These are phyloP conservation scores for Botrytis cinerea DNA, from an alignment of 2,329 filamentous ascomycete genomes.

Conservation along the genomic window DNA sequence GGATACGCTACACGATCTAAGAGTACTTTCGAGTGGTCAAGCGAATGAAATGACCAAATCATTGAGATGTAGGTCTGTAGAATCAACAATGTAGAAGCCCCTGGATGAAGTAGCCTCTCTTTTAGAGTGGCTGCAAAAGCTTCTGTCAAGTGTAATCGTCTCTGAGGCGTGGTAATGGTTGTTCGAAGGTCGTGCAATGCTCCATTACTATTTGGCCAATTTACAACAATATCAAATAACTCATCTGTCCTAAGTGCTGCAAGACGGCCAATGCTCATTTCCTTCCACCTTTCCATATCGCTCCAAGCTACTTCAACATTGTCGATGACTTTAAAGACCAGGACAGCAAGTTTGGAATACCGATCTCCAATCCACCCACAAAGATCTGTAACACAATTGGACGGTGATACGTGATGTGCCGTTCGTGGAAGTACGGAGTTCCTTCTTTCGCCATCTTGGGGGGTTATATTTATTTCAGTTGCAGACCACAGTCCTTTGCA, in stretches of 20 bases:
- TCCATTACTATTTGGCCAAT: constrained; percentile 71
- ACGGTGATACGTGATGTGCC: constrained; percentile 45
- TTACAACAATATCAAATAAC: constrained; percentile 76
- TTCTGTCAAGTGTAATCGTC: constrained; percentile 69
- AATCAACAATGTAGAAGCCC: constrained; percentile 74
- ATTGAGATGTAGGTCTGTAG: constrained; percentile 77
- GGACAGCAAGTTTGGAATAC: constrained; percentile 64
- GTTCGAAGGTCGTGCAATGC: constrained; percentile 74
- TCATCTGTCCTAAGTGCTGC: constrained; percentile 69
- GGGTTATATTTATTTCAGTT: constrained; percentile 12
- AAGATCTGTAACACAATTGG: constrained; percentile 60
- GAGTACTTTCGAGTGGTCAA: constrained; percentile 77
- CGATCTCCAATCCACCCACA: constrained; percentile 68
- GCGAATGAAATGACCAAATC: constrained; percentile 72
- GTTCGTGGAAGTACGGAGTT: constrained; percentile 39
- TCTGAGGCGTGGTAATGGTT: constrained; percentile 66
- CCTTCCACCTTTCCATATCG: constrained; percentile 69
- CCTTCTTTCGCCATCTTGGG: constrained; percentile 9
- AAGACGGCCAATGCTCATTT: constrained; percentile 67
- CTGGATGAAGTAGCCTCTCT: constrained; percentile 70
- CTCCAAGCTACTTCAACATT: constrained; percentile 48
- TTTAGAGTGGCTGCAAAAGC: constrained; percentile 67
- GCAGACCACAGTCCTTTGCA: constrained; percentile 63
- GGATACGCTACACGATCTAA: constrained; percentile 73
- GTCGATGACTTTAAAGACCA: constrained; percentile 53